phyloP scores from a whole-genome alignment of 306 rosid genomes.

The Ormosia emarginata region DNA sequence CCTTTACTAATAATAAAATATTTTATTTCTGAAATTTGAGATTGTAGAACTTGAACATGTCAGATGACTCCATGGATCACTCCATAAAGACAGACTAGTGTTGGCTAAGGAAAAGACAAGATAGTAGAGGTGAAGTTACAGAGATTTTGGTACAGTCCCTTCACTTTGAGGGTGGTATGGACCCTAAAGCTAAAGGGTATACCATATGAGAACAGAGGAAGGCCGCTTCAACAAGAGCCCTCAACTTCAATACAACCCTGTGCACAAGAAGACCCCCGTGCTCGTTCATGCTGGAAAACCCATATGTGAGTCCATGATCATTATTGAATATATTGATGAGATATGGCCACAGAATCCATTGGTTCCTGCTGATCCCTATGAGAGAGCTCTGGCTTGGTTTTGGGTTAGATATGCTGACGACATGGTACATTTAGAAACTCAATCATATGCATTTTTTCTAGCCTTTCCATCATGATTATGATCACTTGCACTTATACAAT shows the following conservation, averaged over 20 bases:
- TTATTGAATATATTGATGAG: conserved; percentile 52
- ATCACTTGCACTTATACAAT: background rate
- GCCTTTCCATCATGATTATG: background rate
- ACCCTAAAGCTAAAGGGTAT: conserved; percentile 48
- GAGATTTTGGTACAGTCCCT: conserved; percentile 55
- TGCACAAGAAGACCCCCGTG: conserved; percentile 47
- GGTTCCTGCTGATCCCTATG: conserved; percentile 38
- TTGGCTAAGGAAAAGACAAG: background rate
- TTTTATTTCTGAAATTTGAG: no score
- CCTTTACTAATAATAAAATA: no score
- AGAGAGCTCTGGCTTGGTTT: conserved; percentile 46
- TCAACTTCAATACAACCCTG: conserved; percentile 44
- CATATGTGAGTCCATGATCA: conserved; percentile 45
- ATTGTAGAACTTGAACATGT: no score
- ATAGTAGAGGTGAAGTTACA: conserved; percentile 40
- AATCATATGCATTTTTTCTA: background rate
- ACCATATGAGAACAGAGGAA: conserved; percentile 48
- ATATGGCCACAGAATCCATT: conserved; percentile 44
- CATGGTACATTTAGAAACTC: background rate
- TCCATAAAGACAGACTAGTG: background rate
- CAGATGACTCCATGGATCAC: no score
- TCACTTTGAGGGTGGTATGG: conserved; percentile 46
- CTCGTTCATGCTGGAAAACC: conserved; percentile 54
- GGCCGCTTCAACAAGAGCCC: conserved; percentile 42
- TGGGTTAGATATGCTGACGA: conserved; percentile 36